Evolutionary conservation across 164 flowering plant species (phyloP).

Genomic region (Cinnamomum micranthum): DNA sequence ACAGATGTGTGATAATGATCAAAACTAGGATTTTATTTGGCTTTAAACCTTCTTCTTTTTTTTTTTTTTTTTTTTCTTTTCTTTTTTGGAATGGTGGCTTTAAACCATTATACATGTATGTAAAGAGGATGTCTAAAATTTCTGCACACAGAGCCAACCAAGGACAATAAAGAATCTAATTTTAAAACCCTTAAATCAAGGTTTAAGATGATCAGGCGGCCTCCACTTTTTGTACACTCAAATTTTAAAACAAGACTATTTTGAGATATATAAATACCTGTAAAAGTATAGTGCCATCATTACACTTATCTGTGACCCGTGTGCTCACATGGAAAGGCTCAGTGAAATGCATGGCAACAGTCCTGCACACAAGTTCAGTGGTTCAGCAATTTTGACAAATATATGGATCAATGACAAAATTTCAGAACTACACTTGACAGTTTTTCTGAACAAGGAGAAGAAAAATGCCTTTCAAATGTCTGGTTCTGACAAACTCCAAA

Average conservation of each 20-base stretch:
- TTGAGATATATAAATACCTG: conserved; percentile 49
- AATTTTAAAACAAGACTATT: neutral
- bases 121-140: no score
- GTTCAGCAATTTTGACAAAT: conserved; percentile 4
- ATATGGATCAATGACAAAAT: conserved; percentile 3
- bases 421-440: neutral
- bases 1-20: no score
- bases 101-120: no score
- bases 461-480: conserved; percentile 71
- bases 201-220: neutral
- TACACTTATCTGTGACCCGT: conserved; percentile 72
- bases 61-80: no score
- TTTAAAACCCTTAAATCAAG: neutral
- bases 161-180: neutral
- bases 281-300: conserved; percentile 72
- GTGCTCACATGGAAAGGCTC: conserved; percentile 89
- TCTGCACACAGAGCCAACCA: no score
- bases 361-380: conserved; percentile 43
- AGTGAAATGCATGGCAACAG: conserved; percentile 91
- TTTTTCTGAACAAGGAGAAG: conserved; percentile 5
- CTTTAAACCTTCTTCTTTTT: no score
- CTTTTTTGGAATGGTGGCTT: no score
- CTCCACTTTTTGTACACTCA: no score
- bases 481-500: conserved; percentile 90
- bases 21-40: no score